Conservation (phyloP, 495 filamentous ascomycete species). For the Recurvomyces mirabilis region DNA sequence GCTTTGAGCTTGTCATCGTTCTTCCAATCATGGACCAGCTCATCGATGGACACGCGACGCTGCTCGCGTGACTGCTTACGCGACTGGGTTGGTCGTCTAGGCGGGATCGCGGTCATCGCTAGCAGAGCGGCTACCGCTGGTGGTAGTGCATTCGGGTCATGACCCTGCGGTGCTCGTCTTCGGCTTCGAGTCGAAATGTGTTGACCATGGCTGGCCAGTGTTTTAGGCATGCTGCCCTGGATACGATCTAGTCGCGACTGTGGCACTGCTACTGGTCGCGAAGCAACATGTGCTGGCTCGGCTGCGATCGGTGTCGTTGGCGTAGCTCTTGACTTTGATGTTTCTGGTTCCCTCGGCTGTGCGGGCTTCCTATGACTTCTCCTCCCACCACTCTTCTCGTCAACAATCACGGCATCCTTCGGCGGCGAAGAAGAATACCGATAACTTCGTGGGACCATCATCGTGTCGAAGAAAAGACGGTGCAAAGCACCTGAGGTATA, state of each 20-base stretch:
- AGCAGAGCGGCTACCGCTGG: conserved; percentile 36
- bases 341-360: background rate
- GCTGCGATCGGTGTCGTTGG: conserved; percentile 3
- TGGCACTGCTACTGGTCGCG: conserved; percentile 16
- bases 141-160: conserved; percentile 29
- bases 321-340: background rate
- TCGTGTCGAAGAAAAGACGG: too few species aligned
- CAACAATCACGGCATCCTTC: background rate
- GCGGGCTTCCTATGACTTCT: background rate
- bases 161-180: too few species aligned
- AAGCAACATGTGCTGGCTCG: conserved; percentile 1
- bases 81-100: conserved; percentile 19
- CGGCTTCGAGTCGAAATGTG: background rate
- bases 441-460: conserved; percentile 20
- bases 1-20: conserved; percentile 21
- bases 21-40: conserved; percentile 33
- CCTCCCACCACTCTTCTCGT: conserved; percentile 1
- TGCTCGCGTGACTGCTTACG: conserved; percentile 13
- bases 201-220: background rate
- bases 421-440: conserved; percentile 15
- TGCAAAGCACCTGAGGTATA: too few species aligned
- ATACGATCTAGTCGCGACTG: background rate
- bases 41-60: conserved; percentile 30
- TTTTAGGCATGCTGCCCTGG: background rate
- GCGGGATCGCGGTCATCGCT: conserved; percentile 34